Base-by-base conservation (phyloP, 176 grass and related monocot species). In the Eleusine coracana region DNA sequence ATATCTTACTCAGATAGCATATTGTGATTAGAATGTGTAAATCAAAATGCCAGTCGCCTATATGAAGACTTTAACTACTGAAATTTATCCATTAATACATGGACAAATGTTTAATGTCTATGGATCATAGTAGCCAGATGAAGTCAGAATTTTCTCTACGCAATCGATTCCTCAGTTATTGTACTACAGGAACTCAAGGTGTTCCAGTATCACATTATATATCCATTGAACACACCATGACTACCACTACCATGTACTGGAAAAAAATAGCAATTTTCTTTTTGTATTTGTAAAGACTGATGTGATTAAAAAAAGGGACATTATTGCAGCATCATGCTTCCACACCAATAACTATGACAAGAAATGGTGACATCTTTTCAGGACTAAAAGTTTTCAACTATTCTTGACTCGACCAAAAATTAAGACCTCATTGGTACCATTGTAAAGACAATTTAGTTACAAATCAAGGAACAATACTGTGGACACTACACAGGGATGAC, bases 51-150 rank as follows among this genome's bases (percentile, higher is more conserved):
- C 21, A 56, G 27, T 44, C 44, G 6, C 37, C n/a, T 2, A n/a
- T 1, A 60, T 59, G 36, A 39, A 74, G 66, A 55, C 14, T 14
- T 59, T 46, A 36, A 74, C 28, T n/a, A 52, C 9, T 54, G 6
- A 86, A 86, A 65, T 17, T 31, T 69, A 67, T 12, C 12, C 45
- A 17, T 18, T 66, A 21, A 59, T 80, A 59, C 61, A 74, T 5
- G 17, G 66, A 3, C 3, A 55, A 21, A 74, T 36, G 25, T 66
- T 63, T 17, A 45, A 79, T 8, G 39, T 17, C 27, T 45, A 86
- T 59, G 62, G 62, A 28, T 75, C 49, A 60, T 17, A 17, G 6
- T 69, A 48, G 2, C 40, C 52, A 70, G 25, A 7, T 60, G 39
- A 18, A 68, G 27, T 7, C 78, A 9, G 3, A 39, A 38, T 68